These are phyloP conservation scores for Plasmodium gallinaceum DNA, from an alignment of 169 alveolate species.

Conservation along the genomic window DNA sequence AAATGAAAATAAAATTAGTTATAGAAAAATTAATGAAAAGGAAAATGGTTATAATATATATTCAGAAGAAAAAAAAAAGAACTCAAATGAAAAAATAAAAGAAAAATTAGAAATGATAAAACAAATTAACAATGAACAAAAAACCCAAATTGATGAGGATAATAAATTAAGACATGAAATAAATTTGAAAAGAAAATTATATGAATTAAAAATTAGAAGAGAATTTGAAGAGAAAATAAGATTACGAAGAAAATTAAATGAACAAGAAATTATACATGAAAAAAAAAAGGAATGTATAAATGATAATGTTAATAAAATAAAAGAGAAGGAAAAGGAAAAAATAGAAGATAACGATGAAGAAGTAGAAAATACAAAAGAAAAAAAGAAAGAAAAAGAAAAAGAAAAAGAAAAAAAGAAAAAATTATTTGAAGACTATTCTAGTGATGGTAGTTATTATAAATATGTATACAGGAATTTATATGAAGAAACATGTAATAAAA, in stretches of 20 bases:
- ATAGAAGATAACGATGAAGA: neutral
- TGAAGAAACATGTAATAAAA: slow-evolving; percentile 64
- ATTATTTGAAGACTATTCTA: slow-evolving; percentile 58
- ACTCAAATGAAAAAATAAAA: slow-evolving; percentile 46
- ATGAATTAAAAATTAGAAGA: slow-evolving; percentile 66
- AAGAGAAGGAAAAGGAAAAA: neutral
- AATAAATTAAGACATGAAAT: slow-evolving; percentile 51
- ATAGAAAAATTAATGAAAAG: slow-evolving; percentile 9
- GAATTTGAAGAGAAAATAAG: slow-evolving; percentile 71
- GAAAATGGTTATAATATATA: neutral
- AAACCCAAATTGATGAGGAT: slow-evolving; percentile 39
- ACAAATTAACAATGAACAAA: slow-evolving; percentile 22
- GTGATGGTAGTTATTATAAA: slow-evolving; percentile 76
- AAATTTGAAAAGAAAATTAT: slow-evolving; percentile 36
- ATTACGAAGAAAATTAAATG: slow-evolving; percentile 42
- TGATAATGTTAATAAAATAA: neutral
- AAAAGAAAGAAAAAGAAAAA: neutral
- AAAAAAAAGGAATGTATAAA: neutral
- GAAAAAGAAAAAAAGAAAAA: slow-evolving; percentile 17
- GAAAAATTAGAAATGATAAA: slow-evolving; percentile 40
- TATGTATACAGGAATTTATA: slow-evolving; percentile 65
- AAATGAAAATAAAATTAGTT: slow-evolving; percentile 38
- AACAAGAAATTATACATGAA: slow-evolving; percentile 12
- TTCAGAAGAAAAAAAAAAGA: slow-evolving; percentile 14
- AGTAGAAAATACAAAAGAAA: neutral